Percentiles rank a stretch among this genome's conserved stretches.
These are phyloP conservation scores for Ensete glaucum DNA, from an alignment of 176 grass and related monocot genomes.

Conservation along the genomic window DNA sequence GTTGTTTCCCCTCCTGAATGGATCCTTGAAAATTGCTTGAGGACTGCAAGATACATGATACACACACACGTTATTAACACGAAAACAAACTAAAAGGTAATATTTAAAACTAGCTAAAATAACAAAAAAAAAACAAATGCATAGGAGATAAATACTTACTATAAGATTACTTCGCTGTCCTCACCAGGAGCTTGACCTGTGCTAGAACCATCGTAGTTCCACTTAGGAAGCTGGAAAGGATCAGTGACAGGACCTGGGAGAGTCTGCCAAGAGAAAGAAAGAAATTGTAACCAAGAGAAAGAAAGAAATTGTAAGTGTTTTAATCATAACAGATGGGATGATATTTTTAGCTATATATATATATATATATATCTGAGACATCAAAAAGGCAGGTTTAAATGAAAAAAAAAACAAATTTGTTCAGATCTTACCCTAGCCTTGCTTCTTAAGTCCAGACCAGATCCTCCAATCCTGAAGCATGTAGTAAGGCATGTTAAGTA, in stretches of 20 bases:
- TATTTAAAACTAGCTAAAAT: neutral
- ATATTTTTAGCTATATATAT: neutral
- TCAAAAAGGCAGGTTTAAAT: neutral
- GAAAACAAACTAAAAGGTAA: neutral
- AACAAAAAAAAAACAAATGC: neutral
- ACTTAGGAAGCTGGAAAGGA: conserved; percentile 84
- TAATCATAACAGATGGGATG: neutral
- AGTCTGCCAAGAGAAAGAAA: conserved; percentile 40
- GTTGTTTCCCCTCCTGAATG: conserved; percentile 89
- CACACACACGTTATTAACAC: neutral
- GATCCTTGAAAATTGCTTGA: conserved; percentile 82
- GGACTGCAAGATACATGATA: conserved; percentile 31
- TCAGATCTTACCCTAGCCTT: conserved; percentile 56
- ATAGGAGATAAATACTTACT: conserved; percentile 31
- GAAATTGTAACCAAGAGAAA: neutral
- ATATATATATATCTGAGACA: neutral
- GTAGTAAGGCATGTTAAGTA: neutral
- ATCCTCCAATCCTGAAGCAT: conserved; percentile 58
- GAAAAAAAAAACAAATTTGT: neutral
- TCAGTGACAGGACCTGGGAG: conserved; percentile 51
- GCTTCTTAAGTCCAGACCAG: conserved; percentile 88
- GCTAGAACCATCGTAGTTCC: conserved; percentile 97
- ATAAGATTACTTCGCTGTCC: conserved; percentile 83
- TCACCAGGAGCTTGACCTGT: conserved; percentile 73
- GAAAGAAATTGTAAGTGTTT: neutral